Percentiles rank a stretch among this genome's conserved stretches.
Conservation (phyloP, 2,329 filamentous ascomycete species). For the Leptoxyphium fumago region DNA sequence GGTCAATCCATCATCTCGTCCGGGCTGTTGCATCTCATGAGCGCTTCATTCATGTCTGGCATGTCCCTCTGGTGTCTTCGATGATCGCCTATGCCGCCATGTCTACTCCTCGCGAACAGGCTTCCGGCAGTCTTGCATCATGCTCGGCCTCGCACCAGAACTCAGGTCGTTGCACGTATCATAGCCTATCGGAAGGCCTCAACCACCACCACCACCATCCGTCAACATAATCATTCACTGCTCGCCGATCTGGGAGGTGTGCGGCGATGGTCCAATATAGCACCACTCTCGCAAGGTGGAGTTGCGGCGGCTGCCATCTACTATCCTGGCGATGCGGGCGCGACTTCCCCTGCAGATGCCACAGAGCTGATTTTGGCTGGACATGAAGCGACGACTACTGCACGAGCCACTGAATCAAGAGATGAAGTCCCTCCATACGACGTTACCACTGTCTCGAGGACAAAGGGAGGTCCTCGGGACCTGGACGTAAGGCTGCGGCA, state of each 20-base stretch:
- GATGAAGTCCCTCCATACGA: not conserved
- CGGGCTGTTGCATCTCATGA: too few species aligned
- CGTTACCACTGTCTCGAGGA: too few species aligned
- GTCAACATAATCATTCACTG: too few species aligned
- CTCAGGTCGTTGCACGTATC: not conserved
- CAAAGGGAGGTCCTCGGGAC: not conserved
- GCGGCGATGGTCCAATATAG: too few species aligned
- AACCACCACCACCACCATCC: too few species aligned
- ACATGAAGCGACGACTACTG: not conserved
- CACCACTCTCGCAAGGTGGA: too few species aligned
- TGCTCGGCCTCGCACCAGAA: not conserved
- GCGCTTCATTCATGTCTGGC: too few species aligned
- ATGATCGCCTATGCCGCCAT: conserved; percentile 25
- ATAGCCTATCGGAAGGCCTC: too few species aligned
- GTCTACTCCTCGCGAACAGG: conserved; percentile 3
- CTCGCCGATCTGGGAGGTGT: too few species aligned
- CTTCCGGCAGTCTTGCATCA: not conserved
- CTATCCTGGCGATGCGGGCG: too few species aligned
- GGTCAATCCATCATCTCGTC: too few species aligned
- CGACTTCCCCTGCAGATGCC: not conserved
- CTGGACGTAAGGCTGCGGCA: not conserved
- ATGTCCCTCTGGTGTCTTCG: conserved; percentile 5
- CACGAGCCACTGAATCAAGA: not conserved
- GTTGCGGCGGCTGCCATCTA: too few species aligned
- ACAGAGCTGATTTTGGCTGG: not conserved